Base-by-base conservation (phyloP, 225 moss, liverwort and hornwort species). In the Climacium dendroides region DNA sequence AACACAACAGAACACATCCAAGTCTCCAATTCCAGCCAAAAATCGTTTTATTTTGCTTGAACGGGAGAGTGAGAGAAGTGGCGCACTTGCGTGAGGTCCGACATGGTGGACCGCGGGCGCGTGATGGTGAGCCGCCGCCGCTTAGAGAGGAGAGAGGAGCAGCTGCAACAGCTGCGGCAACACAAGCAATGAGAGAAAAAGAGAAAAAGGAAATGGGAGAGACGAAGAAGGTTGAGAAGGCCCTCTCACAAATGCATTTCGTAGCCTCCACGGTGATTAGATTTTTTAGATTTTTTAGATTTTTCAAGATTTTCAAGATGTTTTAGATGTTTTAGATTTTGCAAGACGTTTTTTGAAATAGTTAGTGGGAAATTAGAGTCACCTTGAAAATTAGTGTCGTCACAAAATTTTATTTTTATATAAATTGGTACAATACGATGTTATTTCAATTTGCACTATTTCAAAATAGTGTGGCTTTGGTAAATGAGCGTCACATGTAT, bases 401-500 rank as follows among this genome's bases (percentile, higher is more conserved):
- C 19, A 19, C 4, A 74, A 30, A 74, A 74, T 18, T 19, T 73
- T 18, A 6, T 47, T 47, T 47, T 0, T 43, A 2, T 17, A 10
- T 29, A 45, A 45, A 72, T 45, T 45, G 47, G 6, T 30, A 30
- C 0, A 7, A 29, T 18, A 29, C 1, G 0, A 72, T 72, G 2
- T 47, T 47, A 47, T 73, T 74, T 74, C 20, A 32, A 2, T 5
- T 48, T 19, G 19, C 5, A 74, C 3, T 30, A 18, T 48, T 11
- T 74, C 11, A 41, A 70, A 70, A 41, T 41, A 26, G 13, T 71
- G 43, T 71, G 43, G 26, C 5, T 71, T 25, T 70, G 9, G 5
- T 26, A 15, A 41, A 41, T 15, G 3, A 26, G 2, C 26, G 1
- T 41, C 0, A 1, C 5, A 43, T 0, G 2, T 25, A 26, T 6